phyloP scores from a whole-genome alignment of 805 yeast genomes.

The Candida ficus region DNA sequence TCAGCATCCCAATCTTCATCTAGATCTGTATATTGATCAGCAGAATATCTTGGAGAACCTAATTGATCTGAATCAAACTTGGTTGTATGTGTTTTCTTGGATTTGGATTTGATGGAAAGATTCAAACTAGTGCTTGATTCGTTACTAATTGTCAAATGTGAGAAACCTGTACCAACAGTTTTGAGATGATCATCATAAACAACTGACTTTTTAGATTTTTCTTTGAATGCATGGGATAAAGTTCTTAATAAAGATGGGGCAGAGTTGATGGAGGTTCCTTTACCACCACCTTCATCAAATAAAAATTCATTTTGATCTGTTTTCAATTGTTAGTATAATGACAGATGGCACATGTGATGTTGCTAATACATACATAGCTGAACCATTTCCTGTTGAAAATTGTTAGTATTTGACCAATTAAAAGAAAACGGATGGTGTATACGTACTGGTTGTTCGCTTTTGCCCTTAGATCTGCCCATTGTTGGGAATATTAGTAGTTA shows the following conservation, averaged over 20 bases:
- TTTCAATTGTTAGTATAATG: constrained; percentile 6
- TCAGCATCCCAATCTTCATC: constrained; percentile 95
- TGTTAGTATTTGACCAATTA: not conserved
- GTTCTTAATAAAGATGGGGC: constrained; percentile 28
- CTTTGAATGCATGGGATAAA: constrained; percentile 24
- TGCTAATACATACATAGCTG: constrained; percentile 26
- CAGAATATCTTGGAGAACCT: constrained; percentile 24
- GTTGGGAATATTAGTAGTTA: not conserved
- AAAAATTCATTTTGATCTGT: constrained; percentile 48
- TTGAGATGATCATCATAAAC: constrained; percentile 31
- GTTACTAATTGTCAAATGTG: constrained; percentile 42
- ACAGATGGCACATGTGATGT: not conserved
- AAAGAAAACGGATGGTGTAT: not conserved
- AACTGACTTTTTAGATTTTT: constrained; percentile 23
- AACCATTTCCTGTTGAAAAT: constrained; percentile 32
- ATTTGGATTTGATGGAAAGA: constrained; percentile 13
- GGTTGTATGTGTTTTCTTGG: not conserved
- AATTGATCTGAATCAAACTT: constrained; percentile 12
- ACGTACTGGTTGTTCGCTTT: constrained; percentile 20
- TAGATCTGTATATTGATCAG: constrained; percentile 51
- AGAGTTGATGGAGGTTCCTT: constrained; percentile 51
- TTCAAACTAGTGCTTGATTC: constrained; percentile 14
- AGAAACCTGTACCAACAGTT: constrained; percentile 51
- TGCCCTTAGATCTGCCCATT: constrained; percentile 18
- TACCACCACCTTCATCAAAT: constrained; percentile 65